Evolutionary conservation across 2,329 filamentous ascomycete species (phyloP).

Genomic region (Diaporthe aspalathi): DNA sequence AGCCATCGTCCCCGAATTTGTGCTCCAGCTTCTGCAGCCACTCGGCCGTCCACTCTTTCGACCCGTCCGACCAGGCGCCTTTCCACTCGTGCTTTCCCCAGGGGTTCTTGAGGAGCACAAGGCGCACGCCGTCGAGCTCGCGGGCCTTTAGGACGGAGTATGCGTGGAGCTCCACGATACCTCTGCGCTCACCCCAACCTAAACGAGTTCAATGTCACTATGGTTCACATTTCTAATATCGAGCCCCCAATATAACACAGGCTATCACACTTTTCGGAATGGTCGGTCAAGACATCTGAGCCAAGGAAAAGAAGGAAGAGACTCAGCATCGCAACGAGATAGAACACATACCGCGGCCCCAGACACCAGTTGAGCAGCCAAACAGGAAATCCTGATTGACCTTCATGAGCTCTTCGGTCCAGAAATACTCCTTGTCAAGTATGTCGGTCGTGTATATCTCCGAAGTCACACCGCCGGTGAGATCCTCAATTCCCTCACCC

Average conservation of each 20-base stretch:
- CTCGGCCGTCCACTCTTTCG: constrained; percentile 68
- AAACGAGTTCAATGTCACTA: background rate
- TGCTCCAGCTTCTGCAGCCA: constrained; percentile 68
- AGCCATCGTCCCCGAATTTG: constrained; percentile 70
- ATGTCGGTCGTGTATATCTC: constrained; percentile 77
- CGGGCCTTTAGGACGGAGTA: constrained; percentile 71
- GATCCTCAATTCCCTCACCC: constrained; percentile 61
- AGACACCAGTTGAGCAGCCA: constrained; percentile 74
- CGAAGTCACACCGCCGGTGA: constrained; percentile 76
- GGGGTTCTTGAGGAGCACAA: constrained; percentile 64
- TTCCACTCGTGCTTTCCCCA: constrained; percentile 73
- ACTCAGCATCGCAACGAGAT: no score
- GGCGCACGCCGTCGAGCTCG: constrained; percentile 60
- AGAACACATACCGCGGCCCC: constrained; percentile 57
- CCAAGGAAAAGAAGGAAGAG: background rate
- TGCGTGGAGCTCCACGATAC: constrained; percentile 69
- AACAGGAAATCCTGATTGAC: constrained; percentile 86
- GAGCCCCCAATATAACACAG: background rate
- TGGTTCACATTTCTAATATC: background rate
- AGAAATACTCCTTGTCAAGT: constrained; percentile 83
- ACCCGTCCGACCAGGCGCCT: constrained; percentile 61
- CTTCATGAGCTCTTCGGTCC: constrained; percentile 82
- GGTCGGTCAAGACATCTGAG: background rate
- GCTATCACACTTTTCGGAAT: background rate
- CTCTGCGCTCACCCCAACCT: constrained; percentile 70